phyloP scores from a whole-genome alignment of 1,284 basidiomycete species.

The Naganishia sp. region DNA sequence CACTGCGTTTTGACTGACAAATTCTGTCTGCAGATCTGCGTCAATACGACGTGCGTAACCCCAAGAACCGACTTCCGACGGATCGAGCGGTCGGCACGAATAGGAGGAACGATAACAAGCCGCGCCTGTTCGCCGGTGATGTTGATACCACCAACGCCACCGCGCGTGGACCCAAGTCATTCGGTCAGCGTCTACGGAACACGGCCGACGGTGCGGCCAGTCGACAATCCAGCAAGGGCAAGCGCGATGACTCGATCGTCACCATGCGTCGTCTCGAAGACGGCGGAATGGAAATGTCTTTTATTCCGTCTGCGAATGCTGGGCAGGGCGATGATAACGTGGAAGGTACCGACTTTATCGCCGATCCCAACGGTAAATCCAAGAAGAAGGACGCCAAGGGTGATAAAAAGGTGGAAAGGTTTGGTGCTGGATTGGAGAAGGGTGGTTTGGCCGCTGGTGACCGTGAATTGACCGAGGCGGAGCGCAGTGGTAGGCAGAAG shows the following conservation, averaged over 20 bases:
- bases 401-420: constrained; percentile 70
- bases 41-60: constrained; percentile 56
- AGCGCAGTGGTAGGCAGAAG: constrained; percentile 64
- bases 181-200: constrained; percentile 49
- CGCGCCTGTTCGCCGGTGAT: constrained; percentile 44
- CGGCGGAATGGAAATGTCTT: constrained; percentile 59
- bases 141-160: constrained; percentile 30
- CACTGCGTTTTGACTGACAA: neutral
- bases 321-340: constrained; percentile 31
- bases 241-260: constrained; percentile 32
- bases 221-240: constrained; percentile 26
- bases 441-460: constrained; percentile 60
- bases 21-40: constrained; percentile 45
- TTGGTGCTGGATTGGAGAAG: constrained; percentile 82
- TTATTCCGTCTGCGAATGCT: constrained; percentile 49
- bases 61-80: constrained; percentile 32
- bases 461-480: constrained; percentile 59
- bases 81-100: constrained; percentile 36
- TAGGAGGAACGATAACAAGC: constrained; percentile 36
- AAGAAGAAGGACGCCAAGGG: constrained; percentile 53
- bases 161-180: constrained; percentile 41
- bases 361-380: constrained; percentile 35
- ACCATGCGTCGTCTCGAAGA: constrained; percentile 39
- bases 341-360: constrained; percentile 33
- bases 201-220: neutral